phyloP scores from a whole-genome alignment of 345 rosid genomes.

The Punica granatum region DNA sequence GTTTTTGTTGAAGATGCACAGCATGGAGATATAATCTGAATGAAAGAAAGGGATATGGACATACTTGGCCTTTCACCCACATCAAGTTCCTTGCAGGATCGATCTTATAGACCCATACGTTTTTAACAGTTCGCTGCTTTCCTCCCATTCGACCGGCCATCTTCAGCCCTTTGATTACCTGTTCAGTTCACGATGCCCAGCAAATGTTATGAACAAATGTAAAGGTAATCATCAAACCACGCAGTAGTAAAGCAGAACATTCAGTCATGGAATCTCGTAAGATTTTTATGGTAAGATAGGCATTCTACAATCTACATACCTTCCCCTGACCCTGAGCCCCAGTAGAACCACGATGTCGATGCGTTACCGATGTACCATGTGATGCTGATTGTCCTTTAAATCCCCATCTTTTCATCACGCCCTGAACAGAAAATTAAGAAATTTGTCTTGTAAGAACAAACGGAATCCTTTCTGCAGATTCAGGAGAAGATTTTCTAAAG shows the following conservation, averaged over 20 bases:
- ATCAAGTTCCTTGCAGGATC: conserved; percentile 86
- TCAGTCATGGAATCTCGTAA: background rate
- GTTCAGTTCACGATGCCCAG: conserved; percentile 6
- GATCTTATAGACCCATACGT: conserved; percentile 86
- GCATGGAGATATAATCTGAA: background rate
- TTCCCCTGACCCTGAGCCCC: conserved; percentile 85
- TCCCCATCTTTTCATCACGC: conserved; percentile 70
- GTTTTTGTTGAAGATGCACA: background rate
- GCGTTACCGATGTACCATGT: conserved; percentile 79
- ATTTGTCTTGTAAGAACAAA: background rate
- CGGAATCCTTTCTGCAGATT: background rate
- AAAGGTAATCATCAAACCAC: conserved; percentile 1
- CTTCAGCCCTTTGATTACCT: conserved; percentile 90
- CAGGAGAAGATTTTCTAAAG: background rate
- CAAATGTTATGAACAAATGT: background rate
- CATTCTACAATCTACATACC: conserved; percentile 30
- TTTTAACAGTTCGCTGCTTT: conserved; percentile 75
- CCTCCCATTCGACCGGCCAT: conserved; percentile 99
- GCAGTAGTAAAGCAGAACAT: background rate
- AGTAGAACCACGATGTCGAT: conserved; percentile 78
- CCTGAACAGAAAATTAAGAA: conserved; percentile 33
- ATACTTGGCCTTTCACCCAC: conserved; percentile 96
- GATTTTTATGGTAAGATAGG: background rate
- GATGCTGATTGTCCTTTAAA: conserved; percentile 61
- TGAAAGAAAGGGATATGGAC: conserved; percentile 14